phyloP scores from a whole-genome alignment of 202 grass and related monocot species.

The Brachypodium distachyon region DNA sequence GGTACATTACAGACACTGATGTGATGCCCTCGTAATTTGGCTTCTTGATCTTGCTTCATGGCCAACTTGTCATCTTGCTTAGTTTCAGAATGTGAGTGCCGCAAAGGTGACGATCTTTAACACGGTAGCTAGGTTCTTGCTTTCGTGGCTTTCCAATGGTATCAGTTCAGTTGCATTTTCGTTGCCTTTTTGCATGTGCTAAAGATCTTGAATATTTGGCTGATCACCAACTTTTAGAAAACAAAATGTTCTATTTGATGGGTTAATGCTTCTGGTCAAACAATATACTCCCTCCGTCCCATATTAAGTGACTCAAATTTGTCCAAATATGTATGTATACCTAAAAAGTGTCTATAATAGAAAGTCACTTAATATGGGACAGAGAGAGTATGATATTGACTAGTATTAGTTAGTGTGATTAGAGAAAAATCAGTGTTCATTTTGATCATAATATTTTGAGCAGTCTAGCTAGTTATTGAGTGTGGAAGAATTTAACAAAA shows the following conservation, averaged over 20 bases:
- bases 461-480: background rate
- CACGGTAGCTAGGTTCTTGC: background rate
- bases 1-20: slow-evolving; percentile 34
- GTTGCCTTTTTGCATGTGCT: background rate
- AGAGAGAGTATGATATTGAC: background rate
- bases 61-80: background rate
- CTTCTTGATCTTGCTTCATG: background rate
- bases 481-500: background rate
- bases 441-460: background rate
- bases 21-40: too few species aligned
- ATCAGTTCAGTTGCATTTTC: background rate
- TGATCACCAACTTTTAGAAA: background rate
- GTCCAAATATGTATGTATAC: too few species aligned
- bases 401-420: background rate
- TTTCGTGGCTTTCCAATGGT: background rate
- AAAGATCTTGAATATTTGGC: background rate
- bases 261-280: background rate
- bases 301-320: too few species aligned
- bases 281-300: too few species aligned
- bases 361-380: too few species aligned
- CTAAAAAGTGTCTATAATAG: too few species aligned
- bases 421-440: background rate
- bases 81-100: background rate
- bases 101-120: background rate
- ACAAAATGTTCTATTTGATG: background rate